Base-by-base conservation (phyloP, 2,329 filamentous ascomycete species). In the Teratosphaeria pseudoeucalypti region DNA sequence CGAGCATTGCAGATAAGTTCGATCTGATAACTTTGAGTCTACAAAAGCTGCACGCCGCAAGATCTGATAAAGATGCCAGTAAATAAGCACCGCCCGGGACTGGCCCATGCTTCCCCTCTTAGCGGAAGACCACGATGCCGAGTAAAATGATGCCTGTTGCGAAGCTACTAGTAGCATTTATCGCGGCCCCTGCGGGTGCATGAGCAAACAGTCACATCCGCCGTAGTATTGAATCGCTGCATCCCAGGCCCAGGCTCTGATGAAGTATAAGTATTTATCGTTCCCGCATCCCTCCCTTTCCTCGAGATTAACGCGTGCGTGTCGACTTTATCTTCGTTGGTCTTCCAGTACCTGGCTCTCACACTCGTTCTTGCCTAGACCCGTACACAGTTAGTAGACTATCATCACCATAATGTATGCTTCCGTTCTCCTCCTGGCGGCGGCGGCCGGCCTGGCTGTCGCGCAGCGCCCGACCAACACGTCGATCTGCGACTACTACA, bases 401-500 rank as follows among this genome's bases (percentile, higher is more conserved):
- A 10, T 23, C n/a, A 19, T 49, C 6, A 19, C 23, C 6, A 23
- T 49, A 49, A 49, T 49, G 43, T 49, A 49, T 49, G n/a, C 43
- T 19, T n/a, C 16, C n/a, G 43, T n/a, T 26, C 43, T 49, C 19
- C 43, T 49, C 43, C 43, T 49, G 2, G 43, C 43, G 1, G 43
- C 43, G 43, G 43, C 27, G 10, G 53, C 53, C 34, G 27, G 27
- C 53, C 53, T 54, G 14, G 53, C 34, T 32, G 53, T 54, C n/a
- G 53, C 27, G 12, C 55, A 62, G 34, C 49, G 61, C 14, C 57
- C 61, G 12, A n/a, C 53, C 23, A 56, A 80, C 65, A 76, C 69
- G 2, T 78, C 80, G 61, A 80, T 86, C 65, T 86, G 83, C 72
- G 83, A 85, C 73, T 84, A 84, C 72, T 86, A 86, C 72, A 85